Conservation (phyloP, 768 basidiomycete species). For the Podaxis carcinomalis region DNA sequence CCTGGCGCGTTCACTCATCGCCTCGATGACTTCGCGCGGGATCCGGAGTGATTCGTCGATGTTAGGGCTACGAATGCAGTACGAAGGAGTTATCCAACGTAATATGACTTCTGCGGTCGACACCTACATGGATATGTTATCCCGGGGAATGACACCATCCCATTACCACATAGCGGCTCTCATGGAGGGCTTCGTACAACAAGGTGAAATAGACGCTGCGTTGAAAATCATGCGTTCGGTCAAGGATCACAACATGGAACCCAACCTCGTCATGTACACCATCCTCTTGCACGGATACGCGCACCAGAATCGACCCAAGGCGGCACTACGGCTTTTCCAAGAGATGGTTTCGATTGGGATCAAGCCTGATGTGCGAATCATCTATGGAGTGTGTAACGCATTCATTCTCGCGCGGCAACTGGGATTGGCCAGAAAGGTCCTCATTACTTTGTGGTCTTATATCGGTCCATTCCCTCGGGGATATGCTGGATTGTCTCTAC, state of each 20-base stretch:
- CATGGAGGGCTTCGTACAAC: slow-evolving; percentile 65
- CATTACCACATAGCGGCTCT: slow-evolving; percentile 70
- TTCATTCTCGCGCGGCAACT: slow-evolving; percentile 57
- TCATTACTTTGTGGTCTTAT: slow-evolving; percentile 61
- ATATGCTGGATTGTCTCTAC: slow-evolving; percentile 23
- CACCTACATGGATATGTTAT: slow-evolving; percentile 55
- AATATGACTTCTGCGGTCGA: slow-evolving; percentile 49
- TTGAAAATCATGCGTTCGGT: slow-evolving; percentile 51
- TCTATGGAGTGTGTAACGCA: slow-evolving; percentile 69
- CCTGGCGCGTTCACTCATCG: slow-evolving; percentile 37
- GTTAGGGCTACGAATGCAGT: slow-evolving; percentile 57
- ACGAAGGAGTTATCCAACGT: slow-evolving; percentile 49
- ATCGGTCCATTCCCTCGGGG: slow-evolving; percentile 57
- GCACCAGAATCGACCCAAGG: slow-evolving; percentile 48
- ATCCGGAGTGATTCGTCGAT: slow-evolving; percentile 55
- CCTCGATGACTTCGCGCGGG: slow-evolving; percentile 41
- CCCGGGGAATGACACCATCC: slow-evolving; percentile 67
- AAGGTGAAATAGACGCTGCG: slow-evolving; percentile 59
- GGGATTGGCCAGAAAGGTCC: slow-evolving; percentile 43
- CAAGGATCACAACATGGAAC: slow-evolving; percentile 41
- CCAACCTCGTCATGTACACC: slow-evolving; percentile 70
- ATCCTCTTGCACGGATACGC: slow-evolving; percentile 72
- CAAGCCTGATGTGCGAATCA: slow-evolving; percentile 63
- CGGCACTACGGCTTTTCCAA: slow-evolving; percentile 52
- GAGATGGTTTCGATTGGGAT: slow-evolving; percentile 60